Conservation (phyloP, 345 rosid genomes). For the Eucalyptus regnans region DNA sequence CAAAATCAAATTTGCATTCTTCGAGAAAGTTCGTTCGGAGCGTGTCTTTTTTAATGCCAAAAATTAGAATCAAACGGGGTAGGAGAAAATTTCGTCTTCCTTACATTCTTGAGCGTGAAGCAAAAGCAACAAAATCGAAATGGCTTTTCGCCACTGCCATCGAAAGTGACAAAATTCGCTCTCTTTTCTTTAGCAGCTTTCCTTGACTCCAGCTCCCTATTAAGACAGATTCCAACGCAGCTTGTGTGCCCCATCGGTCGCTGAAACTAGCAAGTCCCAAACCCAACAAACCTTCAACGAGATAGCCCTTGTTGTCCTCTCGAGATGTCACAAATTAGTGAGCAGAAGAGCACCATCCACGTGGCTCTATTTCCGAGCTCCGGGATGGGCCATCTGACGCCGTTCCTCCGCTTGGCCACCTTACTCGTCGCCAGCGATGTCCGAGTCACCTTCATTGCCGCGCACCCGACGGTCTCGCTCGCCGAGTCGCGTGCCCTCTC, state of each 20-base stretch:
- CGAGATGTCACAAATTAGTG: background rate
- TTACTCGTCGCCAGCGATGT: background rate
- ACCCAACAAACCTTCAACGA: background rate
- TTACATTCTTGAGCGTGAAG: background rate
- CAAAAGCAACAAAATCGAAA: background rate
- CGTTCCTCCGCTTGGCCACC: conserved; percentile 25
- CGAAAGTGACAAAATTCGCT: background rate
- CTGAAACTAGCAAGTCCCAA: background rate
- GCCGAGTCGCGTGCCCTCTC: conserved; percentile 11
- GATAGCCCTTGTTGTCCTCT: background rate
- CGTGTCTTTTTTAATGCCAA: background rate
- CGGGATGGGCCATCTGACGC: conserved; percentile 36
- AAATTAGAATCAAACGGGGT: background rate
- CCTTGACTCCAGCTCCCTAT: background rate
- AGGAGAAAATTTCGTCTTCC: background rate
- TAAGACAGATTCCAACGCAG: background rate
- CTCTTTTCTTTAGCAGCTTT: background rate
- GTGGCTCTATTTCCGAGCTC: conserved; percentile 24
- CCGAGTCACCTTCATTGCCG: conserved; percentile 15
- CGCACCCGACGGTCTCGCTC: conserved; percentile 15
- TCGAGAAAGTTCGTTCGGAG: background rate
- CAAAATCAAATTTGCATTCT: background rate
- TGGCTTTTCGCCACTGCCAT: background rate
- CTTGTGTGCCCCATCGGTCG: background rate
- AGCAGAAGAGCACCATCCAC: background rate